Evolutionary conservation across 768 basidiomycete species (phyloP).

Genomic region (Collybia sordida): DNA sequence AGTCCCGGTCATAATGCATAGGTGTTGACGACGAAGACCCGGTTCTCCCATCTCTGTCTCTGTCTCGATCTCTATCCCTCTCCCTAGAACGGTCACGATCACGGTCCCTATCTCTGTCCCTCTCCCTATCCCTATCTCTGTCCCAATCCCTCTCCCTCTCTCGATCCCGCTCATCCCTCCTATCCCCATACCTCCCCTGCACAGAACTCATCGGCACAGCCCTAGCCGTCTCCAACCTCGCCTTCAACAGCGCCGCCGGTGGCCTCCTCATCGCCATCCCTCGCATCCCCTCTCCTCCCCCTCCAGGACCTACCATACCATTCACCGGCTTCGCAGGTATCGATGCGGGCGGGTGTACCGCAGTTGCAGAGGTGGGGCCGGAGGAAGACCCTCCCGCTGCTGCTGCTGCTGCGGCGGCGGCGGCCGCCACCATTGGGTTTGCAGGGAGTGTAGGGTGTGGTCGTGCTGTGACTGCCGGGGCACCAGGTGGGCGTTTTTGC

Average conservation of each 20-base stretch:
- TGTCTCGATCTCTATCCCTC: constrained; percentile 9
- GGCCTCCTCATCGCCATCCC: constrained; percentile 6
- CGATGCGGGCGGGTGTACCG: constrained; percentile 2
- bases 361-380: background rate
- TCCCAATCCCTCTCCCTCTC: constrained; percentile 14
- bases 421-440: constrained; percentile 9
- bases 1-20: background rate
- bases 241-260: constrained; percentile 1
- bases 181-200: background rate
- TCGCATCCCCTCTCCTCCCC: no score
- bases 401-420: constrained; percentile 8
- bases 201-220: constrained; percentile 12
- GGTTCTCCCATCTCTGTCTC: constrained; percentile 1
- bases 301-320: background rate
- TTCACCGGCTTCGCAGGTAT: constrained; percentile 14
- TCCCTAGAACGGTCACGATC: constrained; percentile 2
- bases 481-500: background rate
- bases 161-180: constrained; percentile 12
- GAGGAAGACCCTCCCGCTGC: background rate
- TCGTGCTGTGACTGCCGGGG: background rate
- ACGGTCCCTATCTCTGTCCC: constrained; percentile 18
- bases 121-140: constrained; percentile 8
- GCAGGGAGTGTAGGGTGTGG: constrained; percentile 13
- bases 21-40: background rate
- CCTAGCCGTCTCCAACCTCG: background rate